Percentiles rank a stretch among this genome's conserved stretches.
phyloP scores from a whole-genome alignment of 2,329 filamentous ascomycete species.

The Juglanconis oblonga region DNA sequence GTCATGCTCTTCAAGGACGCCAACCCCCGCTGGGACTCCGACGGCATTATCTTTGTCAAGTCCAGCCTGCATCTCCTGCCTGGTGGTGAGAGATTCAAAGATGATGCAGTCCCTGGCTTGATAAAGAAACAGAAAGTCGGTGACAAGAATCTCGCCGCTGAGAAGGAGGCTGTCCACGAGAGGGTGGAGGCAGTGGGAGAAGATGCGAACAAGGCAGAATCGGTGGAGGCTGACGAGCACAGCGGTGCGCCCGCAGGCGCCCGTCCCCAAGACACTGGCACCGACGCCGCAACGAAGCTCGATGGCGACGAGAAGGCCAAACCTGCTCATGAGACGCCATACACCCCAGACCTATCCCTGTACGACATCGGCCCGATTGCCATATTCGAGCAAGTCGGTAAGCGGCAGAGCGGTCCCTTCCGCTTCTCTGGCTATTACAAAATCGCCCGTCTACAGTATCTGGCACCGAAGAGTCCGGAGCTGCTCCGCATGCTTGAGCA shows the following conservation, averaged over 20 bases:
- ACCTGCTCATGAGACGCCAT: not conserved
- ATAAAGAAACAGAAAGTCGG: no score
- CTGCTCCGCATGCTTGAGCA: not conserved
- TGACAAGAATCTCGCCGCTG: no score
- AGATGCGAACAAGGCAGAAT: no score
- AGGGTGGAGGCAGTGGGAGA: no score
- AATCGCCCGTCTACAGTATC: not conserved
- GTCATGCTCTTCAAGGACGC: not conserved
- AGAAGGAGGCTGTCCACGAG: not conserved
- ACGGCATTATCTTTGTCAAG: constrained; percentile 2
- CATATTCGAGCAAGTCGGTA: not conserved
- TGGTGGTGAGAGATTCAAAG: not conserved
- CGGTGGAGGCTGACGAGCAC: no score
- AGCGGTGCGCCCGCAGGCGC: no score
- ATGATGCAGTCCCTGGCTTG: not conserved
- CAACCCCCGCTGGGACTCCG: not conserved
- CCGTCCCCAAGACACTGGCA: not conserved
- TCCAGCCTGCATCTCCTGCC: not conserved
- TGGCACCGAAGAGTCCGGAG: not conserved
- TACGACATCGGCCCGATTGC: not conserved
- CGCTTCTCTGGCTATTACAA: not conserved
- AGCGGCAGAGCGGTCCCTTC: not conserved
- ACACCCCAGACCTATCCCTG: not conserved
- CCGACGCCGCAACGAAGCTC: not conserved
- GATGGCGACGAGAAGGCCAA: not conserved